Evolutionary conservation across 257 asterid species (phyloP).

Genomic region (Solanum paucissectum): DNA sequence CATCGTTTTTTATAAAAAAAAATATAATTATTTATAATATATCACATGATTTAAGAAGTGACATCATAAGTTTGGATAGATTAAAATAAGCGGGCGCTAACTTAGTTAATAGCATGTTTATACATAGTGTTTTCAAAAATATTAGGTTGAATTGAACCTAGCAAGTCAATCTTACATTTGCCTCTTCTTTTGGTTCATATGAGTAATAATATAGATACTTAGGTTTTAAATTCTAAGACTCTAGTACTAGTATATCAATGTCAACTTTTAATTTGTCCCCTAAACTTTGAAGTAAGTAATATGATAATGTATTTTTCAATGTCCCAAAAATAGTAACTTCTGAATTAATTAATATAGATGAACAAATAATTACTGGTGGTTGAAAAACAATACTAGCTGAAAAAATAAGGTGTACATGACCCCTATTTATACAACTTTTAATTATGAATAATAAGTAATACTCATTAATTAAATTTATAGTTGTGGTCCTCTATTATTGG

Average conservation of each 20-base stretch:
- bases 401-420: background rate
- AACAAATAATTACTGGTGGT: background rate
- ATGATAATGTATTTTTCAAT: background rate
- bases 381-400: background rate
- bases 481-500: background rate
- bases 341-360: background rate
- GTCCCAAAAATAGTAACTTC: background rate
- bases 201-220: too few species aligned
- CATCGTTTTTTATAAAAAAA: background rate
- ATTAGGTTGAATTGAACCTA: background rate
- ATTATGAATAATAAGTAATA: background rate
- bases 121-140: background rate
- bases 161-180: too few species aligned
- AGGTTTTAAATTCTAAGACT: too few species aligned
- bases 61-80: background rate
- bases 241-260: too few species aligned
- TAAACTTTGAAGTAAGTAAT: too few species aligned
- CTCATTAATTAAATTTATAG: background rate
- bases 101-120: too few species aligned
- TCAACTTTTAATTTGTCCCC: too few species aligned
- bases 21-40: too few species aligned
- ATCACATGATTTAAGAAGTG: background rate
- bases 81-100: too few species aligned
- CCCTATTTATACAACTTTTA: background rate
- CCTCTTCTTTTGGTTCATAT: too few species aligned